These are phyloP conservation scores for Leishmania guyanensis DNA, from an alignment of 208 protist genomes.

Conservation along the genomic window DNA sequence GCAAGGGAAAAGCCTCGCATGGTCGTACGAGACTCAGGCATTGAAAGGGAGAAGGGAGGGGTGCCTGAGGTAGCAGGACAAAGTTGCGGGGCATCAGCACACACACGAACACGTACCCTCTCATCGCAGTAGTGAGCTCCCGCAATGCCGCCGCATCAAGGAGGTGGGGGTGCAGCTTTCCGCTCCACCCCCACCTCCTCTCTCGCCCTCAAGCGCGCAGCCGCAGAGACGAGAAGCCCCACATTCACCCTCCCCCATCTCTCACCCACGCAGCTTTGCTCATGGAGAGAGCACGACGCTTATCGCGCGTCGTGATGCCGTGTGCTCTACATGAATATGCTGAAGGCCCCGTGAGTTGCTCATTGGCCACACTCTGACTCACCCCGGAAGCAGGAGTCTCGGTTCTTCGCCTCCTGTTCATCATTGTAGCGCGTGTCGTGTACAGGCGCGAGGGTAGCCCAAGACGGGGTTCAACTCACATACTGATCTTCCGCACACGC, in stretches of 20 bases:
- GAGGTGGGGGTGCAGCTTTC: neutral
- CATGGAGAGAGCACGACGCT: neutral
- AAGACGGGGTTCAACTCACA: slow-evolving; percentile 43
- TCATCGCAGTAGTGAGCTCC: neutral
- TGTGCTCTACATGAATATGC: neutral
- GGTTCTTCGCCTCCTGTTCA: neutral
- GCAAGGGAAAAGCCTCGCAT: neutral
- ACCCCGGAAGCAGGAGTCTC: neutral
- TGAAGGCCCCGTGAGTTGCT: neutral
- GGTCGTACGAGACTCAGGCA: neutral
- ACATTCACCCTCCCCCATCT: neutral
- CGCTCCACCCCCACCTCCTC: neutral
- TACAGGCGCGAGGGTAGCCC: slow-evolving; percentile 74
- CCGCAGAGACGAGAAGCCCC: neutral
- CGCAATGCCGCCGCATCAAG: neutral
- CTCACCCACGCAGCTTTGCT: neutral
- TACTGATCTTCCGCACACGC: slow-evolving; percentile 56
- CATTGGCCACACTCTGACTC: neutral
- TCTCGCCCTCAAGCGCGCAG: neutral
- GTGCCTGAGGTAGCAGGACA: neutral
- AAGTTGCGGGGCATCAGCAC: neutral
- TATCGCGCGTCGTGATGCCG: neutral
- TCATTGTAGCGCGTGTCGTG: slow-evolving; percentile 5
- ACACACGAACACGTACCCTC: neutral
- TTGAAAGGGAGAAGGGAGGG: neutral